Evolutionary conservation across 2,329 filamentous ascomycete genomes (phyloP).

Genomic region (Scorias spongiosa): DNA sequence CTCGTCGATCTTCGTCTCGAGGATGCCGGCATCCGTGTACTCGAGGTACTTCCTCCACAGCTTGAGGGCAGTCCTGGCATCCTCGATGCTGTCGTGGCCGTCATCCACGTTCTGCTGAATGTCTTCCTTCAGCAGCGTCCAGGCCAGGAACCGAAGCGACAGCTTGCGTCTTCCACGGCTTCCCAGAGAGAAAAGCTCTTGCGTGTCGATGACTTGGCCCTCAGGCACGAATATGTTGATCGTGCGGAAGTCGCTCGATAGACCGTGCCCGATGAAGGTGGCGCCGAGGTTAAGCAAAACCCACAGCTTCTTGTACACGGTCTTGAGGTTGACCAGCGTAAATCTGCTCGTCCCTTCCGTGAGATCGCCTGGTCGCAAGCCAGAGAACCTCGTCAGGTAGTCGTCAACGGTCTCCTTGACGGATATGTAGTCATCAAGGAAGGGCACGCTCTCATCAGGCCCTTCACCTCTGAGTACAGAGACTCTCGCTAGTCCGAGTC

Average conservation of each 20-base stretch:
- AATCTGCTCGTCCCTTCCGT: slow-evolving; percentile 65
- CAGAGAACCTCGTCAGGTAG: slow-evolving; percentile 87
- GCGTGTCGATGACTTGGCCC: slow-evolving; percentile 83
- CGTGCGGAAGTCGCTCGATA: slow-evolving; percentile 91
- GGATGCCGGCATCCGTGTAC: slow-evolving; percentile 69
- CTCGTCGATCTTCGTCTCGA: slow-evolving; percentile 71
- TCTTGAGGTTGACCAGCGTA: slow-evolving; percentile 73
- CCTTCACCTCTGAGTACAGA: slow-evolving; percentile 76
- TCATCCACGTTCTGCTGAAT: slow-evolving; percentile 63
- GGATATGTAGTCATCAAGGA: slow-evolving; percentile 94
- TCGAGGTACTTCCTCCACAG: slow-evolving; percentile 83
- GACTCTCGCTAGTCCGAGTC: slow-evolving; percentile 81
- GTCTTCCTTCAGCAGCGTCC: slow-evolving; percentile 79
- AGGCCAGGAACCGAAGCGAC: slow-evolving; percentile 79
- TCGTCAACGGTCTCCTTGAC: slow-evolving; percentile 86
- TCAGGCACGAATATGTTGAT: slow-evolving; percentile 95
- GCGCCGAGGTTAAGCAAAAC: slow-evolving; percentile 86
- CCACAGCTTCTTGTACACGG: slow-evolving; percentile 97
- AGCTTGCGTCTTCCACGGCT: slow-evolving; percentile 63
- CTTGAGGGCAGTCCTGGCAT: slow-evolving; percentile 78
- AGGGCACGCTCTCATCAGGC: slow-evolving; percentile 63
- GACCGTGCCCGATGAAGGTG: slow-evolving; percentile 81
- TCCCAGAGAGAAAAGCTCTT: slow-evolving; percentile 75
- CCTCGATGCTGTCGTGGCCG: slow-evolving; percentile 86
- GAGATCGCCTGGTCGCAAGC: slow-evolving; percentile 73